These are phyloP conservation scores for Akanthomyces muscarius DNA, from an alignment of 2,329 filamentous ascomycete species.

Conservation along the genomic window DNA sequence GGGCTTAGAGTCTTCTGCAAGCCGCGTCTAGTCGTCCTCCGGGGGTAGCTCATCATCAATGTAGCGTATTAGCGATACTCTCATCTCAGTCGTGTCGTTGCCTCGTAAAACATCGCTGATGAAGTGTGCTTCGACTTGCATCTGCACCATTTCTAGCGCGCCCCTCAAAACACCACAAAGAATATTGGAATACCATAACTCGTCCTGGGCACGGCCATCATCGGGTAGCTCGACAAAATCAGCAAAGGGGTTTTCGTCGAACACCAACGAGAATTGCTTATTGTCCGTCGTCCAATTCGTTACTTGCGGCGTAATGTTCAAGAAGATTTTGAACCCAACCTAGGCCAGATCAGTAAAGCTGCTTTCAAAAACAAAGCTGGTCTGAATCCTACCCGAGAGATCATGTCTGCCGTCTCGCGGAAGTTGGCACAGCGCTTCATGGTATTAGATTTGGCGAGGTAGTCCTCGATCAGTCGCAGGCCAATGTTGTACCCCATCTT, in stretches of 20 bases:
- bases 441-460: constrained; percentile 89
- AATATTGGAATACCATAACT: constrained; percentile 98
- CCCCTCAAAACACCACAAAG: constrained; percentile 89
- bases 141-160: constrained; percentile 96
- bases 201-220: constrained; percentile 90
- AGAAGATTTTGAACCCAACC: constrained; percentile 98
- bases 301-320: constrained; percentile 90
- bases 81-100: constrained; percentile 96
- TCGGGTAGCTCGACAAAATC: constrained; percentile 98
- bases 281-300: constrained; percentile 95
- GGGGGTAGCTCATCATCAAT: constrained; percentile 97
- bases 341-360: constrained; percentile 33
- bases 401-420: constrained; percentile 93
- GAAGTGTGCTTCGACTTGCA: constrained; percentile 97
- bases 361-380: neutral
- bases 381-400: constrained; percentile 64
- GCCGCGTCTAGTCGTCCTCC: constrained; percentile 72
- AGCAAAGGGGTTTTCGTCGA: constrained; percentile 94
- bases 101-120: constrained; percentile 89
- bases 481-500: constrained; percentile 99
- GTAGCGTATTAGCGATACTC: constrained; percentile 84
- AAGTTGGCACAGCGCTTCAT: constrained; percentile 89
- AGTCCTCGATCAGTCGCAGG: constrained; percentile 92
- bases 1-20: neutral
- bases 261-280: constrained; percentile 93